Evolutionary conservation across 1,284 basidiomycete species (phyloP), one percentile per base, ranked within the genome.

Genomic region (Xerocomus nothofagi): DNA sequence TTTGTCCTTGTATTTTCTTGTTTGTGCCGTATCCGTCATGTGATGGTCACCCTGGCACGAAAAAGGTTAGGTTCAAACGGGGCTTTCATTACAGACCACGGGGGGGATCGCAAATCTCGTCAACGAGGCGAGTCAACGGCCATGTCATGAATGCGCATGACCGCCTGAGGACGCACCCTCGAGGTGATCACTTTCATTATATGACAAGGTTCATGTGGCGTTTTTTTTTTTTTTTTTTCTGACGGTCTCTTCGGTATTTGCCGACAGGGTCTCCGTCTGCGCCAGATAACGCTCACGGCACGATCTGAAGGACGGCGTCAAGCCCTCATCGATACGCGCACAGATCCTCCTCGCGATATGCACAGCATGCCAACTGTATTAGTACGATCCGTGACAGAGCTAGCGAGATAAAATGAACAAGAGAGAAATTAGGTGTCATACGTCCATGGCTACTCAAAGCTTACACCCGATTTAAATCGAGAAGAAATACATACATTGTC

Each of bases 131-230:
- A 43, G 32, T 45, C 41, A 37, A 47, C 40, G 49, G 46, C 12
- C 51, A 11, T 40, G 26, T 18, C n/a, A 11, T 24, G 41, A 17
- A 43, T 43, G 36, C 21, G 33, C 48, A 38, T 27, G 55, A 57
- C 53, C 44, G 34, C 40, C 32, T 41, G 39, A 39, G 48, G 46
- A 29, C 55, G 23, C 45, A 24, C 39, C 47, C 57, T 53, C 47
- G 59, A 47, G 64, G 57, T 47, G 59, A 59, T 61, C 57, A 34
- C 32, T 31, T 33, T 44, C 44, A 48, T 50, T 56, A 56, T 50
- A 51, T 51, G 63, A 41, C 62, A 65, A 66, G 54, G 61, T 62
- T 60, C 51, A 30, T 50, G 66, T 60, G 66, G 66, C 62, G 61
- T 56, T n/a, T n/a, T n/a, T n/a, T n/a, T n/a, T n/a, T n/a, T n/a